Conservation (phyloP, 1,139 yeast species). For the Suhomyces bolitotheri region DNA sequence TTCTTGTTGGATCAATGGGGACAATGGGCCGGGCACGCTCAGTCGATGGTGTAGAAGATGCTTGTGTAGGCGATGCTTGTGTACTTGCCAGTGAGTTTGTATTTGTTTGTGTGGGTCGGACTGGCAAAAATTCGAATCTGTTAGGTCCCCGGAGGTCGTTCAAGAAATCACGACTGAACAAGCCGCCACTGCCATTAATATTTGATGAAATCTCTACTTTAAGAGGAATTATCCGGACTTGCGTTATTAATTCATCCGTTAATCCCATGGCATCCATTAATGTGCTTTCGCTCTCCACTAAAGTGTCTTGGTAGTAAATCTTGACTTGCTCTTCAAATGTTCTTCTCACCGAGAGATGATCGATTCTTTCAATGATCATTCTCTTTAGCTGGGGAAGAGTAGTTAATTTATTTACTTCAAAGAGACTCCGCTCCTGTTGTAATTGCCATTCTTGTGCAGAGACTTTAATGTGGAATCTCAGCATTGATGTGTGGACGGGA, state of each 20-base stretch:
- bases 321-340: slow-evolving; percentile 33
- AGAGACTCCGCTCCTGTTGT: slow-evolving; percentile 25
- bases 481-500: background rate
- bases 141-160: slow-evolving; percentile 27
- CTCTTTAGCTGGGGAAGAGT: slow-evolving; percentile 26
- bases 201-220: slow-evolving; percentile 16
- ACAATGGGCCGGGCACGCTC: too few species aligned
- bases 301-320: slow-evolving; percentile 17
- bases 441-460: slow-evolving; percentile 21
- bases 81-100: background rate
- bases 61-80: background rate
- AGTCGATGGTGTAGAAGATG: too few species aligned
- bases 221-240: slow-evolving; percentile 15
- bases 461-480: slow-evolving; percentile 18
- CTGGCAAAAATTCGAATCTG: slow-evolving; percentile 28
- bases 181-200: slow-evolving; percentile 24
- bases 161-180: slow-evolving; percentile 31
- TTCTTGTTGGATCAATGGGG: slow-evolving; percentile 26
- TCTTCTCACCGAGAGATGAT: slow-evolving; percentile 25
- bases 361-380: slow-evolving; percentile 26
- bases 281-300: slow-evolving; percentile 5
- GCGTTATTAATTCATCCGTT: slow-evolving; percentile 13
- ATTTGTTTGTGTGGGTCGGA: slow-evolving; percentile 3
- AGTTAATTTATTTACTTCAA: slow-evolving; percentile 26
- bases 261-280: slow-evolving; percentile 16